Percentiles rank a stretch among this genome's conserved stretches.
These are phyloP conservation scores for Cladophialophora exuberans DNA, from an alignment of 2,329 filamentous ascomycete species.

Conservation along the genomic window DNA sequence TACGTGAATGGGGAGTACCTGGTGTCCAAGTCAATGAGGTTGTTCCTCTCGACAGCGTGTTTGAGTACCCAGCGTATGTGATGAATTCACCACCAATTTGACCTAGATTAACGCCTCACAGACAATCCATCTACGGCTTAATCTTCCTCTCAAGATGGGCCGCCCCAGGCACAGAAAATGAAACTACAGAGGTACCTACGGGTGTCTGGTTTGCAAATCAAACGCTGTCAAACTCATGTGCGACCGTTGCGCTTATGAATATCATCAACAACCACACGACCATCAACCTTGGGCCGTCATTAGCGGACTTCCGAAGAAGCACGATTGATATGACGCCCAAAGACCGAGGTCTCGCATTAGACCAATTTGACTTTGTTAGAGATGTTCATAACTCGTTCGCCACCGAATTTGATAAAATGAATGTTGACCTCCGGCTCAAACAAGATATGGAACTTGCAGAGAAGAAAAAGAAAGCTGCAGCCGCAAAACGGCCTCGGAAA, in stretches of 20 bases:
- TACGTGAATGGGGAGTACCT: conserved; percentile 75
- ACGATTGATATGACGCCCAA: conserved; percentile 71
- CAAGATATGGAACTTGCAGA: conserved; percentile 50
- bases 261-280: conserved; percentile 82
- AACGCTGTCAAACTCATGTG: conserved; percentile 84
- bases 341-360: conserved; percentile 74
- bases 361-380: conserved; percentile 75
- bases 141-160: conserved; percentile 83
- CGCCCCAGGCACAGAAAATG: conserved; percentile 57
- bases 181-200: conserved; percentile 60
- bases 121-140: conserved; percentile 77
- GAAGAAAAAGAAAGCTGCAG: conserved; percentile 40
- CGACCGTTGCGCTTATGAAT: conserved; percentile 88
- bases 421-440: conserved; percentile 47
- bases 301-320: conserved; percentile 72
- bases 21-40: conserved; percentile 77
- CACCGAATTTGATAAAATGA: conserved; percentile 48
- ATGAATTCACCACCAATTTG: conserved; percentile 53
- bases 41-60: conserved; percentile 63
- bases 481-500: conserved; percentile 30
- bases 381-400: conserved; percentile 87
- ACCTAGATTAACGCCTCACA: conserved; percentile 37
- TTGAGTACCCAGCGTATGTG: conserved; percentile 25
- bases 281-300: conserved; percentile 69
- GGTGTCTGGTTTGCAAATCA: conserved; percentile 94